These are phyloP conservation scores for Schwanniomyces yamadae DNA, from an alignment of 805 yeast genomes.

Conservation along the genomic window DNA sequence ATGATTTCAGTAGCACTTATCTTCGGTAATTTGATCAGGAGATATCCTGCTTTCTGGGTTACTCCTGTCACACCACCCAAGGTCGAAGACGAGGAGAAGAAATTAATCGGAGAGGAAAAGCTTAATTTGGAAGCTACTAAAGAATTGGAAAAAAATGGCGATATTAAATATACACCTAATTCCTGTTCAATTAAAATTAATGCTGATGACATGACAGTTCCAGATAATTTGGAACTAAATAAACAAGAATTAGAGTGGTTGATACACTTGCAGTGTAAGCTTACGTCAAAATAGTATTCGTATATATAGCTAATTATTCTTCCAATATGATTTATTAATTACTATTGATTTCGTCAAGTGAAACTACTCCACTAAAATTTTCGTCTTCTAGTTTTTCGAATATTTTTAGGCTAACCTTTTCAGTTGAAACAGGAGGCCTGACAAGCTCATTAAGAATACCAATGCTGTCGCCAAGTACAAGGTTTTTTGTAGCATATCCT, in stretches of 20 bases:
- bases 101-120: background rate
- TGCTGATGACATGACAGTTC: conserved; percentile 16
- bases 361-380: conserved; percentile 55
- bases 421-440: conserved; percentile 66
- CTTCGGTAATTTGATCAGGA: conserved; percentile 51
- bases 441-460: conserved; percentile 45
- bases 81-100: background rate
- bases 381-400: conserved; percentile 54
- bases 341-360: conserved; percentile 29
- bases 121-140: background rate
- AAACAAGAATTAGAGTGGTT: conserved; percentile 30
- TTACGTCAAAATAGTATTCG: background rate
- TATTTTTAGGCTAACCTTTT: conserved; percentile 61
- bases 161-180: conserved; percentile 14
- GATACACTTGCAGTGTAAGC: conserved; percentile 16
- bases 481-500: conserved; percentile 44
- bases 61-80: conserved; percentile 27
- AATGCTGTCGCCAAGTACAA: conserved; percentile 37
- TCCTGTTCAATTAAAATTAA: conserved; percentile 17
- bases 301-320: background rate
- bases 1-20: conserved; percentile 51
- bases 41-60: conserved; percentile 66
- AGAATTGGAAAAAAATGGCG: conserved; percentile 7
- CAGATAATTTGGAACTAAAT: conserved; percentile 20
- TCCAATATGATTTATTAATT: background rate